Percentiles rank a stretch among this genome's conserved stretches.
These are phyloP conservation scores for Lolium multiflorum DNA, from an alignment of 176 grass and related monocot species.

Conservation along the genomic window DNA sequence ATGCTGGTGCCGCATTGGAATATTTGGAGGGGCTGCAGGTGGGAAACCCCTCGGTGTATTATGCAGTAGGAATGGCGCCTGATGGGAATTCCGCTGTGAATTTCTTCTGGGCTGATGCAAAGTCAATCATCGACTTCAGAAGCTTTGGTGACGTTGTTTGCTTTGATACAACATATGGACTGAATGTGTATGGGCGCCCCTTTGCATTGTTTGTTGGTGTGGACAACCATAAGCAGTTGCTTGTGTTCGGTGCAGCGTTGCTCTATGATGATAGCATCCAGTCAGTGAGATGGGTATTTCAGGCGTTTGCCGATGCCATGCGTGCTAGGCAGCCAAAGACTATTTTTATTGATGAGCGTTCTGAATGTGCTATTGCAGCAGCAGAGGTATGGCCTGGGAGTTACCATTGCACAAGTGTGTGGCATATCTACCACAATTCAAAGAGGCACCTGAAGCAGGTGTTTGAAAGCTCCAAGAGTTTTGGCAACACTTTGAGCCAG, in stretches of 20 bases:
- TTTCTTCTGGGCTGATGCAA: slow-evolving; percentile 93
- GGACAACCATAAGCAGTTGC: slow-evolving; percentile 69
- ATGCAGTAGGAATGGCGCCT: slow-evolving; percentile 59
- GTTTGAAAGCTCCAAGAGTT: slow-evolving; percentile 78
- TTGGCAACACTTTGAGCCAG: slow-evolving; percentile 72
- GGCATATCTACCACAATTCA: slow-evolving; percentile 85
- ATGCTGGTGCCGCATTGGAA: slow-evolving; percentile 68
- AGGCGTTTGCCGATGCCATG: slow-evolving; percentile 75
- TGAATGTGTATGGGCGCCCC: slow-evolving; percentile 76
- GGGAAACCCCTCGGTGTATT: slow-evolving; percentile 69
- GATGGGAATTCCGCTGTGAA: slow-evolving; percentile 60
- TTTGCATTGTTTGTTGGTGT: slow-evolving; percentile 74
- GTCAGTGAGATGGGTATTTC: slow-evolving; percentile 76
- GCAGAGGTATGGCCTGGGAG: slow-evolving; percentile 67
- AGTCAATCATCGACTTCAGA: slow-evolving; percentile 77
- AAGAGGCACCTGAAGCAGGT: slow-evolving; percentile 68
- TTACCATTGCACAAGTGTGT: slow-evolving; percentile 58
- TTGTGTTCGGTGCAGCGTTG: slow-evolving; percentile 77
- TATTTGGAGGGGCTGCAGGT: slow-evolving; percentile 77
- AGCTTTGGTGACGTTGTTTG: slow-evolving; percentile 87
- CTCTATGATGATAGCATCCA: slow-evolving; percentile 74
- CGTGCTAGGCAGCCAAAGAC: slow-evolving; percentile 63
- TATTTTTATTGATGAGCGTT: slow-evolving; percentile 61
- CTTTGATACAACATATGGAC: slow-evolving; percentile 79
- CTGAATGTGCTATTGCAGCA: slow-evolving; percentile 59